phyloP scores from a whole-genome alignment of 257 asterid species.

The Solanum lycopersicoides region DNA sequence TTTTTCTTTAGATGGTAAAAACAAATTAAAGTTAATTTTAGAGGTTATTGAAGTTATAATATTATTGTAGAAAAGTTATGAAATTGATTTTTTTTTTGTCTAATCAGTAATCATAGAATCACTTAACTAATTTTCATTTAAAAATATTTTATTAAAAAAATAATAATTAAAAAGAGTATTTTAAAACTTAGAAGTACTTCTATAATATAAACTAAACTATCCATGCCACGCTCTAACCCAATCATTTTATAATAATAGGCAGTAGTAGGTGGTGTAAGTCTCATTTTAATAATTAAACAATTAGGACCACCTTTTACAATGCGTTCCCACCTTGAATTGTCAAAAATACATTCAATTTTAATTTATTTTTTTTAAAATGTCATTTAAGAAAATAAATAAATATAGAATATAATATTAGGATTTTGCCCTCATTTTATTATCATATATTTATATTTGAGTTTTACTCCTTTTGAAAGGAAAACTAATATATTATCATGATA shows the following conservation, averaged over 20 bases:
- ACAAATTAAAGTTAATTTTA: no score
- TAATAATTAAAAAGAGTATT: not conserved
- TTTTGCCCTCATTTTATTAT: no score
- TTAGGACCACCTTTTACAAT: not conserved
- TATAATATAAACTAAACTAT: not conserved
- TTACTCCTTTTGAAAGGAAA: no score
- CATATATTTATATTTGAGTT: no score
- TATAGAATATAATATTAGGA: not conserved
- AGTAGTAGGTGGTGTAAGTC: not conserved
- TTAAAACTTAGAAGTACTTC: not conserved
- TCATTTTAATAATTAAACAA: not conserved
- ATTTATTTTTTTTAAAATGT: not conserved
- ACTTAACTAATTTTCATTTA: not conserved
- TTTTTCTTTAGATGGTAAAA: not conserved
- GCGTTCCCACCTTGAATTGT: not conserved
- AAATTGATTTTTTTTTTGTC: no score
- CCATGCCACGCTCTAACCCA: not conserved
- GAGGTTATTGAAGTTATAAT: not conserved
- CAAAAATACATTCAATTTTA: not conserved
- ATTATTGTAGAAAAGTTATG: not conserved
- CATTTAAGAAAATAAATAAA: not conserved
- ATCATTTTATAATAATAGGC: not conserved
- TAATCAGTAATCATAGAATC: no score
- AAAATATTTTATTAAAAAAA: not conserved
- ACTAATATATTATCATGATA: no score